Evolutionary conservation across 805 yeast genomes (phyloP).

Genomic region (Lipomyces lipofer): DNA sequence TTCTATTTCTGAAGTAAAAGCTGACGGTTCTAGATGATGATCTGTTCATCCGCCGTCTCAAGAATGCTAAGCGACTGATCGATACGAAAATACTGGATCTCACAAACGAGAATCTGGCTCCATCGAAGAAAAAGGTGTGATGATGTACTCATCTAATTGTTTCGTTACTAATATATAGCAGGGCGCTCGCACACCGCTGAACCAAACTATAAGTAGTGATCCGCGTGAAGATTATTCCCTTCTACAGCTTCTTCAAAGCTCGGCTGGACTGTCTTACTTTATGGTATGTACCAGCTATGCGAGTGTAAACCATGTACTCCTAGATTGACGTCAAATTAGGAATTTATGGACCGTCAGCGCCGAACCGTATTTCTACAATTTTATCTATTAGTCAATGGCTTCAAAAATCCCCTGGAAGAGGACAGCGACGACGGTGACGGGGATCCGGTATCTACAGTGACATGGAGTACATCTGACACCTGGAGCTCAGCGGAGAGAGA

Average conservation of each 20-base stretch:
- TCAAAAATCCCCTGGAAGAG: constrained; percentile 71
- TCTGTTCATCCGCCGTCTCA: constrained; percentile 34
- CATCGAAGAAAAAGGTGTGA: constrained; percentile 8
- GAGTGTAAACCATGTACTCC: neutral
- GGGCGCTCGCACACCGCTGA: constrained; percentile 5
- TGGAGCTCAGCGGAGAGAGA: constrained; percentile 46
- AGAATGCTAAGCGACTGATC: constrained; percentile 38
- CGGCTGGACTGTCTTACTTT: constrained; percentile 51
- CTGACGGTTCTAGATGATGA: constrained; percentile 37
- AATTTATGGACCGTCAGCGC: constrained; percentile 55
- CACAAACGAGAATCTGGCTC: constrained; percentile 26
- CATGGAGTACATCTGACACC: constrained; percentile 12
- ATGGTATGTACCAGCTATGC: constrained; percentile 39
- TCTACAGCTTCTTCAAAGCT: constrained; percentile 50
- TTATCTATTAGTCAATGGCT: constrained; percentile 66
- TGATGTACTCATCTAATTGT: neutral
- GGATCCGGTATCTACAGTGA: constrained; percentile 20
- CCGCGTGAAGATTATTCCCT: constrained; percentile 41
- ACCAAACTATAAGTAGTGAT: constrained; percentile 20
- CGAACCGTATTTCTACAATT: constrained; percentile 54
- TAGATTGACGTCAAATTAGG: neutral
- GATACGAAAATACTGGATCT: constrained; percentile 38
- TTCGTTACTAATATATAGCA: constrained; percentile 2
- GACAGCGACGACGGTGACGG: constrained; percentile 35
- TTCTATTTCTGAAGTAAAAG: neutral